phyloP scores from a whole-genome alignment of 208 protist species.

The Wallacemonas sp. region DNA sequence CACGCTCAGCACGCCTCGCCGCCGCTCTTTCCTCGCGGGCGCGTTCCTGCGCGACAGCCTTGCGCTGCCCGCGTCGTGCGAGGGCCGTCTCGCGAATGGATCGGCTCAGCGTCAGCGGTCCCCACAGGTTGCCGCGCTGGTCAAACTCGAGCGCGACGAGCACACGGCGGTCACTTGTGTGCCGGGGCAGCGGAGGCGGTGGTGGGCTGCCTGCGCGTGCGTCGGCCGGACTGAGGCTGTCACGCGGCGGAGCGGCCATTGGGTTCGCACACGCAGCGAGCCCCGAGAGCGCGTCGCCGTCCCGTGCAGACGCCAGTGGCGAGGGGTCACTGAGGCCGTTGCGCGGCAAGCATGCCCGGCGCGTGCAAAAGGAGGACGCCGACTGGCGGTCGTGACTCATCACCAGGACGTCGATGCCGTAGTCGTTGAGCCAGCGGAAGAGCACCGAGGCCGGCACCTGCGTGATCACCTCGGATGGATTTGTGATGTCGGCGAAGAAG shows the following conservation, averaged over 20 bases:
- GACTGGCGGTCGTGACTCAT: conserved; percentile 31
- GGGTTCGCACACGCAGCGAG: not conserved
- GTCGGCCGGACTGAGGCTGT: too few species aligned
- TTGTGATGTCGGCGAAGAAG: conserved; percentile 33
- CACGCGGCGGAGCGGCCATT: too few species aligned
- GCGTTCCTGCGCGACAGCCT: not conserved
- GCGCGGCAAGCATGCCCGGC: conserved; percentile 24
- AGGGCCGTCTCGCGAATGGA: conserved; percentile 32
- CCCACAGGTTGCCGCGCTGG: conserved; percentile 38
- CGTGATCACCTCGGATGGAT: not conserved
- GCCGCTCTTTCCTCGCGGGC: conserved; percentile 2
- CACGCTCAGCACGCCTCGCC: not conserved
- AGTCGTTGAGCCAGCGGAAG: conserved; percentile 39
- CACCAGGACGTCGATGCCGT: conserved; percentile 51
- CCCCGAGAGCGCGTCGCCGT: not conserved
- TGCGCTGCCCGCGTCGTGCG: conserved; percentile 18
- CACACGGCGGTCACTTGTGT: conserved; percentile 24
- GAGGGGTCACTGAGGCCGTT: conserved; percentile 12
- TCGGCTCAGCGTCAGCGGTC: conserved; percentile 34
- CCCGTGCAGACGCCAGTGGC: too few species aligned
- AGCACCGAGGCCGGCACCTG: conserved; percentile 20
- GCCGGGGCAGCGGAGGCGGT: too few species aligned
- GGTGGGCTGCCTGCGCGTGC: too few species aligned
- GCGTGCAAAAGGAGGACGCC: conserved; percentile 46
- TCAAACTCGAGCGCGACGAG: conserved; percentile 62